Evolutionary conservation across 2,329 filamentous ascomycete species (phyloP).

Genomic region (Monosporascus sp.): DNA sequence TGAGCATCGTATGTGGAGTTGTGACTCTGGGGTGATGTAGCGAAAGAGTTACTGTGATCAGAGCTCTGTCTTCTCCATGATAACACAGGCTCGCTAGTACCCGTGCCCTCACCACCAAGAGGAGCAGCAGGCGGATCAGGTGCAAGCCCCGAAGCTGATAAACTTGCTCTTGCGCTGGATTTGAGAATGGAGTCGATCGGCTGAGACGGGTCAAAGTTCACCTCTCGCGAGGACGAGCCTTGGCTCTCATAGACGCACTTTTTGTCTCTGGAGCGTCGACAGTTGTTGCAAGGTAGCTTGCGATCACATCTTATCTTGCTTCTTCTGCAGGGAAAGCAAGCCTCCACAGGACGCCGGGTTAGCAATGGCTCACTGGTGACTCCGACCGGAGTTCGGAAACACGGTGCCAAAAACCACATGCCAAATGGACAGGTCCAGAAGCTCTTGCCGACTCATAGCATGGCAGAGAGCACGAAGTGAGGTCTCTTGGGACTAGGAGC

Average conservation of each 20-base stretch:
- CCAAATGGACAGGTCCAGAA: neutral
- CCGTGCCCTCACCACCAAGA: neutral
- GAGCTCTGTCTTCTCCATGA: neutral
- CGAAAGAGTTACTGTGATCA: neutral
- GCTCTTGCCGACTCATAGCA: neutral
- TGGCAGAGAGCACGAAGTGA: neutral
- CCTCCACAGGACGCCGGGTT: conserved; percentile 32
- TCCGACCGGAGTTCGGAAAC: neutral
- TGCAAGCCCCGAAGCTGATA: neutral
- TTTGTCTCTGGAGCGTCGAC: conserved; percentile 48
- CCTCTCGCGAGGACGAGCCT: conserved; percentile 1
- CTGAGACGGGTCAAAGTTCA: conserved; percentile 1
- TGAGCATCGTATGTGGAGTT: neutral
- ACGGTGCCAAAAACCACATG: neutral
- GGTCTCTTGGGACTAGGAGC: neutral
- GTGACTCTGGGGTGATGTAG: neutral
- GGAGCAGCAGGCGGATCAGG: neutral
- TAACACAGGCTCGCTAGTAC: neutral
- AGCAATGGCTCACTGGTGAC: neutral
- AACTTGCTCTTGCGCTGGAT: neutral
- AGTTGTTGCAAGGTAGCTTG: conserved; percentile 54
- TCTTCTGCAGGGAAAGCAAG: conserved; percentile 52
- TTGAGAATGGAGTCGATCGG: neutral
- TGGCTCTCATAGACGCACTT: conserved; percentile 42
- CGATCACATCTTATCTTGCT: conserved; percentile 60